phyloP scores from a whole-genome alignment of 176 grass and related monocot species.

The Hordeum marinum region DNA sequence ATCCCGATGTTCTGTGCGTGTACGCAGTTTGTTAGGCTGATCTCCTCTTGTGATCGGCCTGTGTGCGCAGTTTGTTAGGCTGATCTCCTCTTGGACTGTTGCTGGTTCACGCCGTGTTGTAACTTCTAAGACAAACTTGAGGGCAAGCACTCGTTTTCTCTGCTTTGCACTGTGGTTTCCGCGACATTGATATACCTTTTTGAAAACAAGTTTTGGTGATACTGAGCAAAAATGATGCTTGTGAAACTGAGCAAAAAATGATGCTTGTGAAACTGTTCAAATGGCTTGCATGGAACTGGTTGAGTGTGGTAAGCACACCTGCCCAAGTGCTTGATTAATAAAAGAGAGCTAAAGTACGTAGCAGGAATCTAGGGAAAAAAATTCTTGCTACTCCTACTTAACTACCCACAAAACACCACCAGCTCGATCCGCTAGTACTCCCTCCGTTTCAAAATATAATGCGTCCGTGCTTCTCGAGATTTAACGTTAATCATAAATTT shows the following conservation, averaged over 20 bases:
- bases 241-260: too few relatives aligned
- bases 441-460: too few relatives aligned
- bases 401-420: constrained; percentile 22
- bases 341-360: background rate
- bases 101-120: background rate
- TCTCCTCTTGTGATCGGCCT: background rate
- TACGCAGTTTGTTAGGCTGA: background rate
- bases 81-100: background rate
- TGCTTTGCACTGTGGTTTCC: too few relatives aligned
- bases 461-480: too few relatives aligned
- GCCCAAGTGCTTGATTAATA: background rate
- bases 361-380: constrained; percentile 40
- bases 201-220: background rate
- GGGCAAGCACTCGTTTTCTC: too few relatives aligned
- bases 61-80: background rate
- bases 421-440: background rate
- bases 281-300: background rate
- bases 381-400: background rate
- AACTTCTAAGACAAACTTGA: background rate
- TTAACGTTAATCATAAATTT: too few relatives aligned
- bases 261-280: background rate
- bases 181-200: too few relatives aligned
- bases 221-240: background rate
- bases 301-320: background rate
- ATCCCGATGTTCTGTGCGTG: background rate